These are phyloP conservation scores for Podaxis rugospora DNA, from an alignment of 768 basidiomycete species.

Conservation along the genomic window DNA sequence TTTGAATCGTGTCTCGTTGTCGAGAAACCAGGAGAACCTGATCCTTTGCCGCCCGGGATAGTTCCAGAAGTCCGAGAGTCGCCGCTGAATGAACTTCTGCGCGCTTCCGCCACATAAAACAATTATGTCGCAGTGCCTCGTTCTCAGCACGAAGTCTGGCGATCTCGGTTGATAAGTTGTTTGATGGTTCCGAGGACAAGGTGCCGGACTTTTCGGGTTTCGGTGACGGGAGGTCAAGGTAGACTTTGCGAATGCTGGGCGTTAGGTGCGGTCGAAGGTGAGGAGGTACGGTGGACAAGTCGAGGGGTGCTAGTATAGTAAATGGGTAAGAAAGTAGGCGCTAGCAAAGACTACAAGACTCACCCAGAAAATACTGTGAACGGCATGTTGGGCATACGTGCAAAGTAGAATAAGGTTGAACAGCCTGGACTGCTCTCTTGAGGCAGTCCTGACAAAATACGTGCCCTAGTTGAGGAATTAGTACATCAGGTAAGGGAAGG, in stretches of 20 bases:
- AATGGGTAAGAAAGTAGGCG: neutral
- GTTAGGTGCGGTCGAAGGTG: conserved; percentile 55
- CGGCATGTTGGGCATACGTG: conserved; percentile 60
- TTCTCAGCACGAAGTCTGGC: conserved; percentile 41
- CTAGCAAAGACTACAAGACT: conserved; percentile 13
- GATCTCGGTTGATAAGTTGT: conserved; percentile 27
- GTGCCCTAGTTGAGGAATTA: conserved; percentile 38
- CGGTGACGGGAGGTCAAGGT: conserved; percentile 33
- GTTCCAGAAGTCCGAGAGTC: conserved; percentile 40
- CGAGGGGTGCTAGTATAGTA: conserved; percentile 34
- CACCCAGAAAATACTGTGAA: conserved; percentile 50
- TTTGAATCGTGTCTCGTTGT: conserved; percentile 32
- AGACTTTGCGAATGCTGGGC: conserved; percentile 54
- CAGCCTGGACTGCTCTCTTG: conserved; percentile 41
- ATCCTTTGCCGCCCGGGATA: conserved; percentile 37
- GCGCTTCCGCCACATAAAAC: conserved; percentile 42
- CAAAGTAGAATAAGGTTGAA: conserved; percentile 39
- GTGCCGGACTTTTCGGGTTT: conserved; percentile 14
- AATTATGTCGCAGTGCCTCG: conserved; percentile 35
- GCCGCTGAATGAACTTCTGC: conserved; percentile 47
- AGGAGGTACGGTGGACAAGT: conserved; percentile 47
- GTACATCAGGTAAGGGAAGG: neutral
- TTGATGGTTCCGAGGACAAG: neutral
- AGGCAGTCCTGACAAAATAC: conserved; percentile 63
- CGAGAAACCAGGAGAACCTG: conserved; percentile 33